Evolutionary conservation across 441 rosid genomes (phyloP).

Genomic region (Eruca vesicaria): DNA sequence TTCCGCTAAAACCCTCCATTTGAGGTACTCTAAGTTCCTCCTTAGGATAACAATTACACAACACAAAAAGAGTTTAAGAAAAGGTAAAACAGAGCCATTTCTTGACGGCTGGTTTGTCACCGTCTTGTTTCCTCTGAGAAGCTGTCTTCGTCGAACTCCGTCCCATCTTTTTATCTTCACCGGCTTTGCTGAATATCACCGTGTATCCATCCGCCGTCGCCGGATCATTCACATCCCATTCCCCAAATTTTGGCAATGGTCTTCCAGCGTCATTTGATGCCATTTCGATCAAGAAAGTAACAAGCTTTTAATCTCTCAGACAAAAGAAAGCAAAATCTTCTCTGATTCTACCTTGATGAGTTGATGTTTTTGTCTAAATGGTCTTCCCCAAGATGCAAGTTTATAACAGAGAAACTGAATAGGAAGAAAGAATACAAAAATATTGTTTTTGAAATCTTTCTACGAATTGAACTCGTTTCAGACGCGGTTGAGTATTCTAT

Average conservation of each 20-base stretch:
- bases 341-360: background rate
- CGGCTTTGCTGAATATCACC: slow-evolving; percentile 49
- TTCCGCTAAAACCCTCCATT: too few species aligned
- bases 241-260: slow-evolving; percentile 54
- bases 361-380: slow-evolving; percentile 8
- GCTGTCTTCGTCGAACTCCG: slow-evolving; percentile 15
- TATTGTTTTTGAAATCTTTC: slow-evolving; percentile 21
- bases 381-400: background rate
- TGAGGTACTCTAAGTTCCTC: slow-evolving; percentile 11
- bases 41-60: background rate
- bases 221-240: slow-evolving; percentile 61
- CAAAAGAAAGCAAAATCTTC: background rate
- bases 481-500: slow-evolving; percentile 31
- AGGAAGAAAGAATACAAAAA: background rate
- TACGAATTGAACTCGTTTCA: slow-evolving; percentile 30
- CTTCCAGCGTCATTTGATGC: slow-evolving; percentile 32
- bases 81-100: slow-evolving; percentile 42
- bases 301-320: background rate
- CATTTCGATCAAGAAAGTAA: slow-evolving; percentile 24
- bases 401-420: slow-evolving; percentile 23
- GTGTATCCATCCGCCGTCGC: slow-evolving; percentile 50
- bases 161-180: slow-evolving; percentile 47
- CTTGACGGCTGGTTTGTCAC: slow-evolving; percentile 29
- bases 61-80: background rate
- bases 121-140: slow-evolving; percentile 26